Conservation (phyloP, 2,329 filamentous ascomycete genomes). For the Penicillium sp. region DNA sequence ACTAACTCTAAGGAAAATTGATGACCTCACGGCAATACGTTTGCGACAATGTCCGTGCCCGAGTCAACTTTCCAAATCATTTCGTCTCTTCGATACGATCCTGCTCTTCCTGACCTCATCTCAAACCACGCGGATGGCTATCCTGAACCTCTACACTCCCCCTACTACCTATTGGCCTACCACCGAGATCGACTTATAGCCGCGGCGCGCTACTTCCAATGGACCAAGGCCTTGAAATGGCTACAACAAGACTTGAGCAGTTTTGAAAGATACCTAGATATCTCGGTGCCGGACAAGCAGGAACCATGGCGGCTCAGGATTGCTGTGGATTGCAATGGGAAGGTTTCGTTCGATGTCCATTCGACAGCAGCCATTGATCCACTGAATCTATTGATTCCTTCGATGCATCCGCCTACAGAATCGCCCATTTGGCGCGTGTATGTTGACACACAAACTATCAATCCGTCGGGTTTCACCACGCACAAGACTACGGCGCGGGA, state of each 20-base stretch:
- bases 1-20: slow-evolving; percentile 15
- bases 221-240: slow-evolving; percentile 33
- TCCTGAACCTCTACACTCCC: slow-evolving; percentile 45
- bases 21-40: slow-evolving; percentile 17
- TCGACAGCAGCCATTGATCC: slow-evolving; percentile 25
- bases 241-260: slow-evolving; percentile 29
- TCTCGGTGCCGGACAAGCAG: slow-evolving; percentile 29
- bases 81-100: slow-evolving; percentile 68
- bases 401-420: slow-evolving; percentile 6
- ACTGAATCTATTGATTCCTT: slow-evolving; percentile 26
- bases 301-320: slow-evolving; percentile 39
- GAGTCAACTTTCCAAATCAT: slow-evolving; percentile 54
- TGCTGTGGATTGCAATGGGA: slow-evolving; percentile 28
- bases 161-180: slow-evolving; percentile 73
- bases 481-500: slow-evolving; percentile 77
- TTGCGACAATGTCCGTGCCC: slow-evolving; percentile 11
- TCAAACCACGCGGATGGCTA: slow-evolving; percentile 31
- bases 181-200: slow-evolving; percentile 74
- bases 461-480: slow-evolving; percentile 62
- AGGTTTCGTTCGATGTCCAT: slow-evolving; percentile 30
- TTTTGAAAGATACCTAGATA: slow-evolving; percentile 27
- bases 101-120: slow-evolving; percentile 44
- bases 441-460: slow-evolving; percentile 50
- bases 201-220: slow-evolving; percentile 49
- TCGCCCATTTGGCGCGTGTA: slow-evolving; percentile 45